Evolutionary conservation across 352 stramenopile species (phyloP).

Genomic region (Phytophthora rubi): DNA sequence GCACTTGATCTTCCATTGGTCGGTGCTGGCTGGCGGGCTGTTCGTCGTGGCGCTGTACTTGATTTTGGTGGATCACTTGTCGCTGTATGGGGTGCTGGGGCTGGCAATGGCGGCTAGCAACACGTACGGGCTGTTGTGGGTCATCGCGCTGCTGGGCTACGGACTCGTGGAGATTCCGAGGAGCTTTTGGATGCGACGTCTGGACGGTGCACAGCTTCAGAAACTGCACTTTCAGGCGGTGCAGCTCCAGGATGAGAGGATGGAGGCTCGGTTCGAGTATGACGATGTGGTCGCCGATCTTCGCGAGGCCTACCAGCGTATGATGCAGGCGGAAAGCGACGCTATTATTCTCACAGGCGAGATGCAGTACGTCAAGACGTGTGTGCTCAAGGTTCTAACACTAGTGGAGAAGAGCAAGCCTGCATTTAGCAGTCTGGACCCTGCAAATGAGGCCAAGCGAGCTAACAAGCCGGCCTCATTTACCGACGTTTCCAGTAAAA

Average conservation of each 20-base stretch:
- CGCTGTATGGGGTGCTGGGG: constrained; percentile 49
- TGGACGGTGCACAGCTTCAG: constrained; percentile 48
- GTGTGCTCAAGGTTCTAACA: constrained; percentile 41
- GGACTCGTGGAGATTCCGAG: constrained; percentile 70
- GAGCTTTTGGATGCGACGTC: constrained; percentile 49
- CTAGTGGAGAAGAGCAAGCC: constrained; percentile 40
- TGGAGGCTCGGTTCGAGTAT: constrained; percentile 67
- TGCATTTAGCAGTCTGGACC: constrained; percentile 23
- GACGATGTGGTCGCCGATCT: constrained; percentile 60
- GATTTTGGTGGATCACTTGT: constrained; percentile 65
- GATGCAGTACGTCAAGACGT: constrained; percentile 69
- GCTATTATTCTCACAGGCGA: constrained; percentile 73
- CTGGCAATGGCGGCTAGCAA: constrained; percentile 70
- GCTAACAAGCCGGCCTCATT: constrained; percentile 11
- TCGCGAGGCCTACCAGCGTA: constrained; percentile 44
- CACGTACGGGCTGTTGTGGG: constrained; percentile 70
- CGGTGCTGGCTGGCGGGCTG: constrained; percentile 39
- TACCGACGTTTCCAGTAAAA: constrained; percentile 19
- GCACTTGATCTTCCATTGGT: constrained; percentile 66
- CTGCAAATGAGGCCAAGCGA: constrained; percentile 1
- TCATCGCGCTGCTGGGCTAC: constrained; percentile 68
- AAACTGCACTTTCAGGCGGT: constrained; percentile 61
- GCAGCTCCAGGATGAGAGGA: constrained; percentile 67
- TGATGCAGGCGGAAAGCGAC: constrained; percentile 58
- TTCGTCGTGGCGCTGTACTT: constrained; percentile 54